Conservation (phyloP, 1,284 basidiomycete species). For the Irpex sp. region DNA sequence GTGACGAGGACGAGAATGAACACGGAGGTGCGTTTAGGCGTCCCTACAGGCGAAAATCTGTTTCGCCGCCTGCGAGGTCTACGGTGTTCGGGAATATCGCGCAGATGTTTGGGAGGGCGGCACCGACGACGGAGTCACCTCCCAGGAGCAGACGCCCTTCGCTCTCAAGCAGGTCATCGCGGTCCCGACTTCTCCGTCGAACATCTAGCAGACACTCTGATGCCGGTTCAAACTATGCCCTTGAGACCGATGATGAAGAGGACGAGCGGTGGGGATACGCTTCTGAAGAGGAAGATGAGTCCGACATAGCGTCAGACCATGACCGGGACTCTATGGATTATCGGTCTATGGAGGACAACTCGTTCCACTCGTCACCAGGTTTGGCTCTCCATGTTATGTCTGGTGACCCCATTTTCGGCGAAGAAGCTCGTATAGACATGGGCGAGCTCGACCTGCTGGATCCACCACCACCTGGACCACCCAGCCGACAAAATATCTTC, state of each 20-base stretch:
- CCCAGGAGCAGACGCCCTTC: conserved; percentile 43
- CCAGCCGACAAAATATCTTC: conserved; percentile 83
- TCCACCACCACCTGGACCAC: conserved; percentile 68
- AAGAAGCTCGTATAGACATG: conserved; percentile 76
- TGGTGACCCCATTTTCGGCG: conserved; percentile 74
- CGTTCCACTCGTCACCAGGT: conserved; percentile 57
- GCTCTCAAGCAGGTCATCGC: conserved; percentile 49
- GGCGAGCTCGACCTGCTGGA: conserved; percentile 55
- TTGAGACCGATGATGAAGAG: conserved; percentile 44
- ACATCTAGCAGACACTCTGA: conserved; percentile 48
- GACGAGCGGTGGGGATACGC: conserved; percentile 77
- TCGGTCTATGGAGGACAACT: conserved; percentile 50
- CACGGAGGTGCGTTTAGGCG: conserved; percentile 19
- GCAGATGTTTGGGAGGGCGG: conserved; percentile 56
- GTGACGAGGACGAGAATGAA: conserved; percentile 22
- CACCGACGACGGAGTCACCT: conserved; percentile 31
- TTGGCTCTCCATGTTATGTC: conserved; percentile 61
- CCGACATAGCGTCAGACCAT: conserved; percentile 22
- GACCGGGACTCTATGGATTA: conserved; percentile 13
- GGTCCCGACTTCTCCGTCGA: conserved; percentile 48
- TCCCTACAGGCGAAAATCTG: conserved; percentile 22
- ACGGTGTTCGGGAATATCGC: conserved; percentile 67
- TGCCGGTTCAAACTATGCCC: conserved; percentile 51
- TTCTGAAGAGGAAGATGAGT: conserved; percentile 61
- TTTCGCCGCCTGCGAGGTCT: conserved; percentile 36